A percentile compares a stretch with the other conserved stretches of the same genome.
Conservation (phyloP, 1,139 yeast genomes). For the Yamadazyma atmosphaerica region DNA sequence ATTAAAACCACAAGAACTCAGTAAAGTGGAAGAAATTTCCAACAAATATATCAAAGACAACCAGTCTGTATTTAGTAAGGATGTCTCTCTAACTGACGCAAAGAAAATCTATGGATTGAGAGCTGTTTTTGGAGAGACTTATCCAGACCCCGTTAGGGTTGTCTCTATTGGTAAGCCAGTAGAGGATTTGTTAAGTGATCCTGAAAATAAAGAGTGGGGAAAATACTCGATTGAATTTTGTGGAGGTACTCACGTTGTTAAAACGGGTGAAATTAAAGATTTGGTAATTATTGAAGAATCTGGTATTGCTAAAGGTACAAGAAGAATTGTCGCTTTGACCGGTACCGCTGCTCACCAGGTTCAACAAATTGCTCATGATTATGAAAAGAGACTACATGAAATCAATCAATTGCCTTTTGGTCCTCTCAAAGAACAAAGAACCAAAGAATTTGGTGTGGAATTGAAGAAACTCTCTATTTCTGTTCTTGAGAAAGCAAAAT, state of each 20-base stretch:
- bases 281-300: slow-evolving; percentile 89
- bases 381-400: slow-evolving; percentile 56
- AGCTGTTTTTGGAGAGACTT: slow-evolving; percentile 98
- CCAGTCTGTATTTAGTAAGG: slow-evolving; percentile 74
- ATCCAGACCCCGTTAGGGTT: slow-evolving; percentile 98
- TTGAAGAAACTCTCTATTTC: slow-evolving; percentile 83
- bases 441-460: slow-evolving; percentile 82
- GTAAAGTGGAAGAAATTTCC: slow-evolving; percentile 71
- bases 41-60: slow-evolving; percentile 72
- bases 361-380: slow-evolving; percentile 77
- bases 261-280: slow-evolving; percentile 91
- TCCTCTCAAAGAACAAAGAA: slow-evolving; percentile 68
- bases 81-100: slow-evolving; percentile 74
- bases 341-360: slow-evolving; percentile 90
- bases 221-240: slow-evolving; percentile 88
- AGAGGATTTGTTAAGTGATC: slow-evolving; percentile 72
- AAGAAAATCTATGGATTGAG: slow-evolving; percentile 79
- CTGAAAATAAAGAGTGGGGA: slow-evolving; percentile 72
- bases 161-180: slow-evolving; percentile 93
- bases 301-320: slow-evolving; percentile 97
- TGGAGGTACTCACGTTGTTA: slow-evolving; percentile 97
- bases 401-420: slow-evolving; percentile 64
- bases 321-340: slow-evolving; percentile 97
- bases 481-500: slow-evolving; percentile 73
- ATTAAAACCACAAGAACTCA: slow-evolving; percentile 67